These are phyloP conservation scores for Primulina eburnea DNA, from an alignment of 257 asterid genomes.

Conservation along the genomic window DNA sequence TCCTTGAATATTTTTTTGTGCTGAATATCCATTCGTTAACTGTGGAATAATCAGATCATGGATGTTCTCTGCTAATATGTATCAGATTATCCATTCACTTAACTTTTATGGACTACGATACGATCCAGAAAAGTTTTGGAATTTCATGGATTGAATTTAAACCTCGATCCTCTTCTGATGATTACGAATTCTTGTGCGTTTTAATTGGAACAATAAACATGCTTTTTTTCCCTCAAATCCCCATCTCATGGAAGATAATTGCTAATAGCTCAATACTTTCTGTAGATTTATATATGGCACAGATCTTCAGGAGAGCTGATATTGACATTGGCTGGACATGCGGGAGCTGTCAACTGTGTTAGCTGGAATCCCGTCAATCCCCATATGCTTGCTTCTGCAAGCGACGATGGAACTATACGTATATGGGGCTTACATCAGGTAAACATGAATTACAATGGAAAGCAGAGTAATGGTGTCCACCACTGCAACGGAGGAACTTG, in stretches of 20 bases:
- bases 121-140: not conserved
- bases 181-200: not conserved
- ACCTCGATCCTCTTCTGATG: not conserved
- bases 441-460: conserved; percentile 38
- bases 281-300: conserved; percentile 84
- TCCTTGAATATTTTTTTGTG: too few species aligned
- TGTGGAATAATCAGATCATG: too few species aligned
- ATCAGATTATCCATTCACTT: too few species aligned
- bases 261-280: not conserved
- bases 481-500: conserved; percentile 65
- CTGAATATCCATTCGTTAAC: too few species aligned
- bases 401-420: conserved; percentile 85
- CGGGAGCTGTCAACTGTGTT: conserved; percentile 80
- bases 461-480: conserved; percentile 56
- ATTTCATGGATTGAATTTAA: not conserved
- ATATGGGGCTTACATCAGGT: conserved; percentile 79
- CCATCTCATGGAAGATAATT: not conserved
- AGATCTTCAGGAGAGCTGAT: conserved; percentile 69
- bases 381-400: conserved; percentile 85
- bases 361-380: conserved; percentile 89
- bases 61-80: too few species aligned
- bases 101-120: not conserved
- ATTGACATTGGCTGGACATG: conserved; percentile 58
- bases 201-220: not conserved
- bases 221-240: not conserved